These are phyloP conservation scores for Diutina siamensis DNA, from an alignment of 1,139 yeast genomes.

Conservation along the genomic window DNA sequence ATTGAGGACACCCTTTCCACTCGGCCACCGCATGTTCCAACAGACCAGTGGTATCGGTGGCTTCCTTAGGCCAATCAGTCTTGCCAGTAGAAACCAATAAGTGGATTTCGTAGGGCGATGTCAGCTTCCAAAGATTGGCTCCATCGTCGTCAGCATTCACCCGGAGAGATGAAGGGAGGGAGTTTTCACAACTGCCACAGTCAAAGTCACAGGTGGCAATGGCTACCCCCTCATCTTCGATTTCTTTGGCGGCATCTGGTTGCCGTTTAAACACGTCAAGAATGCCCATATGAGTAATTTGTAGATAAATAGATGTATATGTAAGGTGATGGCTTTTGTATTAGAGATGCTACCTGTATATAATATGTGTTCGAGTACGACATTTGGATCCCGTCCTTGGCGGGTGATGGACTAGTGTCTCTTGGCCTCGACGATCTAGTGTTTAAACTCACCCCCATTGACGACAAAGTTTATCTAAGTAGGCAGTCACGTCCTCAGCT, in stretches of 20 bases:
- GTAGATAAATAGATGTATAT: too few species aligned
- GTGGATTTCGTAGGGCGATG: conserved; percentile 60
- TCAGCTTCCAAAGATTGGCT: conserved; percentile 54
- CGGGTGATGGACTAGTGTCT: conserved; percentile 8
- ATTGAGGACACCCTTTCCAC: conserved; percentile 29
- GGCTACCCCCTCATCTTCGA: conserved; percentile 23
- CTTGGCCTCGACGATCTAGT: conserved; percentile 56
- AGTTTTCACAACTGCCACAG: conserved; percentile 38
- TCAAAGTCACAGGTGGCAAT: conserved; percentile 33
- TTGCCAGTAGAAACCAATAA: conserved; percentile 74
- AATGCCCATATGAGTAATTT: conserved; percentile 12
- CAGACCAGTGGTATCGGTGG: conserved; percentile 41
- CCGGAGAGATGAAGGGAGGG: conserved; percentile 43
- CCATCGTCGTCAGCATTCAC: conserved; percentile 32
- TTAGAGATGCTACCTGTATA: background rate
- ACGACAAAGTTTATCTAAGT: conserved; percentile 39
- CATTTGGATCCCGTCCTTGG: too few species aligned
- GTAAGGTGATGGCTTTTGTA: background rate
- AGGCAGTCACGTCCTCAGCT: conserved; percentile 47
- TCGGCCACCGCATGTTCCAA: conserved; percentile 37
- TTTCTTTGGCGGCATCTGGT: conserved; percentile 6
- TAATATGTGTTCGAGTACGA: too few species aligned
- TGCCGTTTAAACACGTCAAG: conserved; percentile 8
- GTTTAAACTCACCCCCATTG: conserved; percentile 65
- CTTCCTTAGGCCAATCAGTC: conserved; percentile 76